These are phyloP conservation scores for Phytopythium boreale DNA, from an alignment of 352 stramenopile species.

Conservation along the genomic window DNA sequence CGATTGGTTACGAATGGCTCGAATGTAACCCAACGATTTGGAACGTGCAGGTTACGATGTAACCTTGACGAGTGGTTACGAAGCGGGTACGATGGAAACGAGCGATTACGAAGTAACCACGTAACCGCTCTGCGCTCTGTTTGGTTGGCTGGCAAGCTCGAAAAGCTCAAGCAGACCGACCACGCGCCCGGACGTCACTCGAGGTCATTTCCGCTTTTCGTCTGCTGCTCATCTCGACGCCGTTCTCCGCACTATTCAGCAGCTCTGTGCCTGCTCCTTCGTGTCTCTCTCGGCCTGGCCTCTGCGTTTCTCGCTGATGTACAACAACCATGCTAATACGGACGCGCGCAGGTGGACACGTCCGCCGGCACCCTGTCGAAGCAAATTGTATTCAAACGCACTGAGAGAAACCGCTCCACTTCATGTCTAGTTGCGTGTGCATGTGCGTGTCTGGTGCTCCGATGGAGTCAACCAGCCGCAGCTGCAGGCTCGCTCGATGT, in stretches of 20 bases:
- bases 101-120: too few species aligned
- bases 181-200: too few species aligned
- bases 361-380: constrained; percentile 44
- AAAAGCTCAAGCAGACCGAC: too few species aligned
- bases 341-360: constrained; percentile 28
- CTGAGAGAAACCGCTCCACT: constrained; percentile 56
- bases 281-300: background rate
- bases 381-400: constrained; percentile 69
- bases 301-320: constrained; percentile 46
- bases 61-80: too few species aligned
- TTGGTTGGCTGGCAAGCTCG: background rate
- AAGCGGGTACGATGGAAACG: too few species aligned
- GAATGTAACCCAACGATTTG: too few species aligned
- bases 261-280: background rate
- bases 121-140: background rate
- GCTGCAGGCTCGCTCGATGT: constrained; percentile 72
- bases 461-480: background rate
- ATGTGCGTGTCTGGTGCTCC: background rate
- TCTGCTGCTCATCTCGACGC: background rate
- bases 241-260: too few species aligned
- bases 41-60: too few species aligned
- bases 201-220: too few species aligned
- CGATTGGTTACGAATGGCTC: too few species aligned
- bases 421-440: background rate
- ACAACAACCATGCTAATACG: constrained; percentile 82